Conservation (phyloP, 2,329 filamentous ascomycete species). For the Penicillium frequentans region DNA sequence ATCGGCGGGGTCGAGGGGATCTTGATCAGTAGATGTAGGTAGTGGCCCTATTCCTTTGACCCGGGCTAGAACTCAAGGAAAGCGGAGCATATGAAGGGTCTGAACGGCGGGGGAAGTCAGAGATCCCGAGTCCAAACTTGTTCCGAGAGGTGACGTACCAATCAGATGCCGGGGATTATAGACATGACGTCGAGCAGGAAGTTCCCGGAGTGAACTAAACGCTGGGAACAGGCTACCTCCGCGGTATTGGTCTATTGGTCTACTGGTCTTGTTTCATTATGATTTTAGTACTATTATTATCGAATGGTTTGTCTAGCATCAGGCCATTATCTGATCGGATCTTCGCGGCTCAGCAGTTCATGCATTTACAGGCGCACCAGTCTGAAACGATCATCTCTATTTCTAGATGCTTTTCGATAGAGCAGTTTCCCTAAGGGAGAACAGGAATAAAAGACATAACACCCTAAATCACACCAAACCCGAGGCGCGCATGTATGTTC, state of each 20-base stretch:
- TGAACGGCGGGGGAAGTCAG: slow-evolving; percentile 1
- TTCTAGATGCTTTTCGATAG: slow-evolving; percentile 27
- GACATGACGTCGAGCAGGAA: slow-evolving; percentile 22
- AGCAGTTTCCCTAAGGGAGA: slow-evolving; percentile 8
- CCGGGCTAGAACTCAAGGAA: not conserved
- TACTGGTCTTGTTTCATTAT: not conserved
- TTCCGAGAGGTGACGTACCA: slow-evolving; percentile 8
- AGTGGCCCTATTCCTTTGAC: not conserved
- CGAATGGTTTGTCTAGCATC: not conserved
- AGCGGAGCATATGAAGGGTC: not conserved
- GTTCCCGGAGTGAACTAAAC: slow-evolving; percentile 8
- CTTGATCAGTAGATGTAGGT: not conserved
- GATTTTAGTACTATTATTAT: not conserved
- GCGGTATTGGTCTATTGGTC: too few species aligned
- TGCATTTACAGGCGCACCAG: not conserved
- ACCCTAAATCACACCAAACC: slow-evolving; percentile 26
- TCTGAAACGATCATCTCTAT: slow-evolving; percentile 18
- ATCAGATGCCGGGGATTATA: slow-evolving; percentile 19
- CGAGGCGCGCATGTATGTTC: slow-evolving; percentile 23
- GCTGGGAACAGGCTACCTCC: not conserved
- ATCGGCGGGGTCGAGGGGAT: not conserved
- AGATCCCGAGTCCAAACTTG: slow-evolving; percentile 16
- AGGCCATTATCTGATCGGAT: not conserved
- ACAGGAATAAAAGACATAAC: slow-evolving; percentile 8
- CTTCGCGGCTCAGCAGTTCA: not conserved